These are phyloP conservation scores for Populus deltoides DNA, from an alignment of 345 rosid species.

Conservation along the genomic window DNA sequence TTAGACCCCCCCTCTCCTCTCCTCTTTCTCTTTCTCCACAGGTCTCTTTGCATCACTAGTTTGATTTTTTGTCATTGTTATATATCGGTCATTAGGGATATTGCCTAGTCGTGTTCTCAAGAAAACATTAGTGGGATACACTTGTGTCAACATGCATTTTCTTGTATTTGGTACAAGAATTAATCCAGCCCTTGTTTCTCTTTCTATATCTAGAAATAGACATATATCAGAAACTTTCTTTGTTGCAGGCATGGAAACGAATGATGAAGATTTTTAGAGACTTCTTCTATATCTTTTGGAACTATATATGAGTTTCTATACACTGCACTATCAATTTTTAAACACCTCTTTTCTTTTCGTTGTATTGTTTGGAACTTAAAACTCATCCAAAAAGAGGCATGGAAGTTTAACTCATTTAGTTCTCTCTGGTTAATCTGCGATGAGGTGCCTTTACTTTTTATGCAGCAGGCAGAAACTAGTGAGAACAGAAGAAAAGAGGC, in stretches of 20 bases:
- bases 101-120: background rate
- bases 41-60: background rate
- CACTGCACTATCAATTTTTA: background rate
- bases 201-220: background rate
- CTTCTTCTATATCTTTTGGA: background rate
- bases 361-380: background rate
- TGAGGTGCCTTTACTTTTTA: background rate
- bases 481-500: background rate
- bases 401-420: background rate
- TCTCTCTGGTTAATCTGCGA: background rate
- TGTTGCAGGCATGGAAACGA: constrained; percentile 35
- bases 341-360: background rate
- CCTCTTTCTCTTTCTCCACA: background rate
- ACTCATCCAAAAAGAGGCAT: background rate
- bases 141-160: background rate
- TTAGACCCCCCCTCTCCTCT: constrained; percentile 1
- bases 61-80: constrained; percentile 1
- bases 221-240: constrained; percentile 1
- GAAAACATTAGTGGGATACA: background rate
- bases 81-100: constrained; percentile 26
- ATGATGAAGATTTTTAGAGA: background rate
- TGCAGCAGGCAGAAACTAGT: background rate
- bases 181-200: background rate
- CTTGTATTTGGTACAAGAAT: background rate
- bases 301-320: background rate